A percentile compares a stretch with the other conserved stretches of the same genome.
Evolutionary conservation across 257 asterid genomes (phyloP).

Genomic region (Fraxinus anomala): DNA sequence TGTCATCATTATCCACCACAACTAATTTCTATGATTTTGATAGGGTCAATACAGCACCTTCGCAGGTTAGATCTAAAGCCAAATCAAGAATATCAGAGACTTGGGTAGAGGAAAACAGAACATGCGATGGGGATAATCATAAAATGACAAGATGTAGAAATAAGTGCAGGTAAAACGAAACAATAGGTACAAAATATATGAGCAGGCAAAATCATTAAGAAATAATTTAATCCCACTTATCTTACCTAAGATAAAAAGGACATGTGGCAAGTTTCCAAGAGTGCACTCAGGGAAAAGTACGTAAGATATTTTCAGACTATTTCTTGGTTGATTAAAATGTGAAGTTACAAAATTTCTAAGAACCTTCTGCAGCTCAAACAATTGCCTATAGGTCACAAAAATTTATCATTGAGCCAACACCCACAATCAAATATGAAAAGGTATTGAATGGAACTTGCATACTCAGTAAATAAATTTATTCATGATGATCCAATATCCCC

Average conservation of each 20-base stretch:
- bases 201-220: not conserved
- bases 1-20: not conserved
- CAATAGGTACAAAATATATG: not conserved
- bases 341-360: not conserved
- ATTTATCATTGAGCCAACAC: not conserved
- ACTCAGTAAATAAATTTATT: not conserved
- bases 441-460: not conserved
- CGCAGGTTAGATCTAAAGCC: no score
- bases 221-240: not conserved
- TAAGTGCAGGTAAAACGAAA: not conserved
- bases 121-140: not conserved
- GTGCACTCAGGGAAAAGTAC: not conserved
- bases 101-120: not conserved
- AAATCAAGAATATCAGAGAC: no score
- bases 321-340: not conserved
- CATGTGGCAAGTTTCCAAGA: not conserved
- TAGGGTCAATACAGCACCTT: no score
- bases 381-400: not conserved
- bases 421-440: not conserved
- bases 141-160: not conserved
- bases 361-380: not conserved
- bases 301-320: not conserved
- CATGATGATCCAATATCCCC: not conserved
- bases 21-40: not conserved
- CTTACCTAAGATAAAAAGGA: not conserved